A percentile compares a stretch with the other conserved stretches of the same genome.
These are phyloP conservation scores for Mycena epipterygia DNA, from an alignment of 768 basidiomycete genomes.

Conservation along the genomic window DNA sequence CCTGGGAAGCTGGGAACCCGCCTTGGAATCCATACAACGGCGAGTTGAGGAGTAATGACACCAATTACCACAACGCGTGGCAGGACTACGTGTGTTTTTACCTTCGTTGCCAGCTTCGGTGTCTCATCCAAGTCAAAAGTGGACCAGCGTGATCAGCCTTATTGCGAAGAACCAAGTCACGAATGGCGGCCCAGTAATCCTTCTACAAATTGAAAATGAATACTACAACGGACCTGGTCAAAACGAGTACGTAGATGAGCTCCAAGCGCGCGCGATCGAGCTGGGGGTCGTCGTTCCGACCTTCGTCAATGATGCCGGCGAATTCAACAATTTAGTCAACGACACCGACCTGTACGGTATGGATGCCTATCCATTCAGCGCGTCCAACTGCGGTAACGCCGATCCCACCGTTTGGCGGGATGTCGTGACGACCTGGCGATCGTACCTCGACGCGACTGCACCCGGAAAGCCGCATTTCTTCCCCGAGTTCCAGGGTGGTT, in stretches of 20 bases:
- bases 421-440: slow-evolving; percentile 27
- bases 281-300: slow-evolving; percentile 64
- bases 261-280: slow-evolving; percentile 54
- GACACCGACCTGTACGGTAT: slow-evolving; percentile 68
- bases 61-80: slow-evolving; percentile 66
- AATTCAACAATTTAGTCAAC: slow-evolving; percentile 56
- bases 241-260: slow-evolving; percentile 60
- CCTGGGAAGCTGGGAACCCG: slow-evolving; percentile 27
- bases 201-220: slow-evolving; percentile 59
- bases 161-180: slow-evolving; percentile 63
- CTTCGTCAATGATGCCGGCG: slow-evolving; percentile 65
- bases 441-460: slow-evolving; percentile 22
- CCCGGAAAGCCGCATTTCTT: slow-evolving; percentile 30
- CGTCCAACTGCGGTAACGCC: slow-evolving; percentile 63
- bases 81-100: slow-evolving; percentile 52
- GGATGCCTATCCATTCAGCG: slow-evolving; percentile 65
- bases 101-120: not conserved
- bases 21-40: slow-evolving; percentile 33
- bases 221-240: slow-evolving; percentile 56
- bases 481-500: slow-evolving; percentile 62
- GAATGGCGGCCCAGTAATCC: slow-evolving; percentile 66
- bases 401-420: slow-evolving; percentile 61
- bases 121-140: slow-evolving; percentile 30
- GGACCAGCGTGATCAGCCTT: slow-evolving; percentile 59
- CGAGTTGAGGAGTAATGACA: slow-evolving; percentile 66